A percentile compares a stretch with the other conserved stretches of the same genome.
Evolutionary conservation across 2,329 filamentous ascomycete genomes (phyloP).

Genomic region (Xenoacremonium recifei): DNA sequence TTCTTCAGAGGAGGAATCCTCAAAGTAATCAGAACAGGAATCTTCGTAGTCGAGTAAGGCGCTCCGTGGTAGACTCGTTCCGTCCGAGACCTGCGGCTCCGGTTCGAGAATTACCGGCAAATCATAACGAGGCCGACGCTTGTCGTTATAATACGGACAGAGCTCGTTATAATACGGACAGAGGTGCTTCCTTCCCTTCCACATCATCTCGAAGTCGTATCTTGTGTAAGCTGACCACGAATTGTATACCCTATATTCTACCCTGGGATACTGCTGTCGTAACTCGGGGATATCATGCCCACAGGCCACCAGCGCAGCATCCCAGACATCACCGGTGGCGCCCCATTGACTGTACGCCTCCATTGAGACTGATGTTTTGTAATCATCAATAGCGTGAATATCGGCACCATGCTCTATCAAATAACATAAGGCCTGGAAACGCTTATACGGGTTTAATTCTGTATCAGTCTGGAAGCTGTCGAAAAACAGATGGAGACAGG

Average conservation of each 20-base stretch:
- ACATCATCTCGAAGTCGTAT: slow-evolving; percentile 12
- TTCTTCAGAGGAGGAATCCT: too few relatives aligned
- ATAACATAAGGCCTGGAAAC: background rate
- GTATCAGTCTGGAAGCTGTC: too few relatives aligned
- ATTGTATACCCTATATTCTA: too few relatives aligned
- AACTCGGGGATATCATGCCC: slow-evolving; percentile 1
- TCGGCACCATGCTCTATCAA: background rate
- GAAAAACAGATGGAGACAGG: background rate
- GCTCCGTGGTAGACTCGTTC: too few relatives aligned
- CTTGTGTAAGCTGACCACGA: slow-evolving; percentile 9
- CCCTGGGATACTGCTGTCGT: slow-evolving; percentile 3
- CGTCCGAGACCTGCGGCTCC: too few relatives aligned
- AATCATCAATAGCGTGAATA: background rate
- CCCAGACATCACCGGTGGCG: slow-evolving; percentile 16
- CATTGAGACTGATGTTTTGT: background rate
- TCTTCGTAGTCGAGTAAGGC: too few relatives aligned
- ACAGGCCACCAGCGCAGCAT: slow-evolving; percentile 7
- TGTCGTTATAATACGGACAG: too few relatives aligned
- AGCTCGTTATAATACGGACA: slow-evolving; percentile 18
- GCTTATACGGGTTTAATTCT: too few relatives aligned
- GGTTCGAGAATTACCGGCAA: too few relatives aligned
- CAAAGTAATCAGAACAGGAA: too few relatives aligned
- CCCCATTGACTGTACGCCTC: background rate
- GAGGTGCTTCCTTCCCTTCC: slow-evolving; percentile 4
- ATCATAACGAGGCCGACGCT: too few relatives aligned